phyloP scores from a whole-genome alignment of 2,329 filamentous ascomycete genomes.

The Pseudogymnoascus sp. region DNA sequence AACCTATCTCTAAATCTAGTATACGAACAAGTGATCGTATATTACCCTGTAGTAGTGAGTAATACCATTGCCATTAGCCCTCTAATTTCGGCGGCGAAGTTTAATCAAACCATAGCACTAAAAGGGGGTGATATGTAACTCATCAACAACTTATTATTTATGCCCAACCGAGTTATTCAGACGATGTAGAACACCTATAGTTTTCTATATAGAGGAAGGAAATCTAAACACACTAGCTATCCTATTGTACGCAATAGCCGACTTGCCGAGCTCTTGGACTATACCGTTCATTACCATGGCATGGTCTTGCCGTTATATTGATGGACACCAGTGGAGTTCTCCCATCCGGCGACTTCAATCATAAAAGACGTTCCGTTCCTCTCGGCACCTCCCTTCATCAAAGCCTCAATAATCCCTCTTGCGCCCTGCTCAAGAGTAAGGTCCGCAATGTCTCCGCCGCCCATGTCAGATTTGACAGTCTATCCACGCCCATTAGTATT shows the following conservation, averaged over 20 bases:
- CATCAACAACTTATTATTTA: too few relatives aligned
- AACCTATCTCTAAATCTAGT: too few relatives aligned
- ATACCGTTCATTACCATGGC: slow-evolving; percentile 9
- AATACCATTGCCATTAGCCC: too few relatives aligned
- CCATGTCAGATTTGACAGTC: slow-evolving; percentile 7
- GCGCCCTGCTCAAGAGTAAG: slow-evolving; percentile 9
- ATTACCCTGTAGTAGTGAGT: too few relatives aligned
- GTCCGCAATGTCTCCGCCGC: slow-evolving; percentile 2
- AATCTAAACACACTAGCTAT: not conserved
- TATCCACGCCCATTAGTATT: not conserved
- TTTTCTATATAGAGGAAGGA: too few relatives aligned
- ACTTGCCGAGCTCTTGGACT: not conserved
- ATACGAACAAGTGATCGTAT: too few relatives aligned
- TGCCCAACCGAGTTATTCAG: too few relatives aligned
- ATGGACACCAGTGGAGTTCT: slow-evolving; percentile 8
- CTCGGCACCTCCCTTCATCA: not conserved
- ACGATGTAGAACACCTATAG: too few relatives aligned
- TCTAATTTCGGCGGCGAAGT: too few relatives aligned
- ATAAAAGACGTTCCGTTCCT: slow-evolving; percentile 9
- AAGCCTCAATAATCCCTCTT: slow-evolving; percentile 1
- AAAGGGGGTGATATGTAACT: too few relatives aligned
- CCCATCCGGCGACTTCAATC: slow-evolving; percentile 10
- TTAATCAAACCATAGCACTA: too few relatives aligned
- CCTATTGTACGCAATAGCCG: not conserved
- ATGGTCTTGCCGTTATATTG: slow-evolving; percentile 6